Evolutionary conservation across 129 eudicot species (phyloP).

Genomic region (Tanacetum coccineum): DNA sequence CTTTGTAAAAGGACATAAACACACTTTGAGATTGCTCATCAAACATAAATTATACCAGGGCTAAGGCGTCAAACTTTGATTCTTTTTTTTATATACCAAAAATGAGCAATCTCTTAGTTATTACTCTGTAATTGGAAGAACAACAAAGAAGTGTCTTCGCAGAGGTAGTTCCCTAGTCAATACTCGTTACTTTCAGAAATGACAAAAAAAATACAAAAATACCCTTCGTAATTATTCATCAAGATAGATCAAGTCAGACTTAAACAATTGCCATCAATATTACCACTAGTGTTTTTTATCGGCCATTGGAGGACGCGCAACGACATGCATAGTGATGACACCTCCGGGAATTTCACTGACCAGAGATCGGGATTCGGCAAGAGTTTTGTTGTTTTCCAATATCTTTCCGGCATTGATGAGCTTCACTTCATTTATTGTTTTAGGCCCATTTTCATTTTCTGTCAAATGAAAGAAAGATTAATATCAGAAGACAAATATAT

Average conservation of each 20-base stretch:
- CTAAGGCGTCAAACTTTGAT: not conserved
- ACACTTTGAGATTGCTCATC: not conserved
- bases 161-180: not conserved
- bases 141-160: too few relatives aligned
- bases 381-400: conserved; percentile 55
- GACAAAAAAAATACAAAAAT: not conserved
- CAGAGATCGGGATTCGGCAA: conserved; percentile 48
- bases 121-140: not conserved
- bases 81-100: not conserved
- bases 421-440: conserved; percentile 53
- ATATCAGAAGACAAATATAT: not conserved
- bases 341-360: conserved; percentile 57
- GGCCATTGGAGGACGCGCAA: conserved; percentile 51
- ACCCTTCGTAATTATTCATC: not conserved
- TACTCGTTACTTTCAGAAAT: too few relatives aligned
- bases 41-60: not conserved
- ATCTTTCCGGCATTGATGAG: conserved; percentile 67
- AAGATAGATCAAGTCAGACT: not conserved
- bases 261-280: conserved; percentile 16
- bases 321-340: conserved; percentile 63
- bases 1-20: conserved; percentile 4
- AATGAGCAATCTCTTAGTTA: not conserved
- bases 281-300: conserved; percentile 59
- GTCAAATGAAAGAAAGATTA: conserved; percentile 5
- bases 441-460: conserved; percentile 26